phyloP scores from a whole-genome alignment of 2,329 filamentous ascomycete species.

The Fragosphaeria purpurea region DNA sequence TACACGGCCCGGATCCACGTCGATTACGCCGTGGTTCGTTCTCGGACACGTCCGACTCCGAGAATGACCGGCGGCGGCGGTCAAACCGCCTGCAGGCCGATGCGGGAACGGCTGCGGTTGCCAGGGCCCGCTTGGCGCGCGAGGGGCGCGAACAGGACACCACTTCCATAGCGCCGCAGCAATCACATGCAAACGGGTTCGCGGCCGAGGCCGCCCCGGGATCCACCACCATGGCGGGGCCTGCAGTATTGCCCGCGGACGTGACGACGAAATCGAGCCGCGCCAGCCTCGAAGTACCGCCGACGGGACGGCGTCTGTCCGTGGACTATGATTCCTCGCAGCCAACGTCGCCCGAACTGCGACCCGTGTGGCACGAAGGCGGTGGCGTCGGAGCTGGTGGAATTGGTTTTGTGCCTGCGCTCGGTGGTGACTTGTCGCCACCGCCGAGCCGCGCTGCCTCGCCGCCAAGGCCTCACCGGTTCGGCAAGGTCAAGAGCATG shows the following conservation, averaged over 20 bases:
- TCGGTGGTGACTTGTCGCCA: slow-evolving; percentile 54
- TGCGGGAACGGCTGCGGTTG: no score
- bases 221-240: no score
- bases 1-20: slow-evolving; percentile 36
- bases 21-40: slow-evolving; percentile 42
- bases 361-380: slow-evolving; percentile 31
- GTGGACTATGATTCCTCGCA: slow-evolving; percentile 35
- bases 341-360: slow-evolving; percentile 44
- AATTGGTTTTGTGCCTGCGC: slow-evolving; percentile 41
- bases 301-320: slow-evolving; percentile 25
- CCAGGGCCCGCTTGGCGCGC: no score
- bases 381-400: no score
- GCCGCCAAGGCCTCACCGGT: slow-evolving; percentile 46
- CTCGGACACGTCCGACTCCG: slow-evolving; percentile 55
- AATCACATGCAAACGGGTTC: no score
- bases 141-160: no score
- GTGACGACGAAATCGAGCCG: slow-evolving; percentile 19
- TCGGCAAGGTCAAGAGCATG: slow-evolving; percentile 45
- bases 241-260: not conserved
- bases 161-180: no score
- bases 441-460: slow-evolving; percentile 53
- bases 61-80: slow-evolving; percentile 36
- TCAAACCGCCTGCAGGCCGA: no score
- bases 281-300: slow-evolving; percentile 40
- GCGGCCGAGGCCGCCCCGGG: no score